Evolutionary conservation across 2,329 filamentous ascomycete species (phyloP).

Genomic region (Colletotrichum tropicicola): DNA sequence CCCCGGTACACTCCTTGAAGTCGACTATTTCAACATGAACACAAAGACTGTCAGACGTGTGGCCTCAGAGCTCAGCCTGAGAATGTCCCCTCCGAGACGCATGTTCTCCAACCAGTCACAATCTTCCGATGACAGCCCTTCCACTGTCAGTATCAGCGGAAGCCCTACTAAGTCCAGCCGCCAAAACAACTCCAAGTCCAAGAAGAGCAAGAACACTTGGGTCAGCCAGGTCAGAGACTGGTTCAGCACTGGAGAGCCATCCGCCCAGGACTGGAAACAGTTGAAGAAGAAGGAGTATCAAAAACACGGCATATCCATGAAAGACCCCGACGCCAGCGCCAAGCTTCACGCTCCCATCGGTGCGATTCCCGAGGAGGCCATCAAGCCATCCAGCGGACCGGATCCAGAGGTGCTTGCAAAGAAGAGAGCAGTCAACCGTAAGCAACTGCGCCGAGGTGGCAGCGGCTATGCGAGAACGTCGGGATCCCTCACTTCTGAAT

Average conservation of each 20-base stretch:
- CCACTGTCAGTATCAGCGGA: constrained; percentile 31
- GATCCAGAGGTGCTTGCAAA: constrained; percentile 54
- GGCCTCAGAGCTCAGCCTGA: constrained; percentile 23
- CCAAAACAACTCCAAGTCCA: constrained; percentile 36
- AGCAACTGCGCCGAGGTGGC: constrained; percentile 38
- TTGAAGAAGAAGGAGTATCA: constrained; percentile 53
- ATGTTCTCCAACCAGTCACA: constrained; percentile 27
- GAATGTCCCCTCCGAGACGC: constrained; percentile 20
- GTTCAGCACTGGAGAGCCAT: constrained; percentile 59
- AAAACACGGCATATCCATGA: constrained; percentile 52
- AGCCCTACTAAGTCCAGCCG: constrained; percentile 16
- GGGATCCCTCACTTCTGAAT: constrained; percentile 46
- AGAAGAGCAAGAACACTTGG: constrained; percentile 46
- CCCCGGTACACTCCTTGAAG: constrained; percentile 9
- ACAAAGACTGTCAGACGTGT: constrained; percentile 8
- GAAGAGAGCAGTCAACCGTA: constrained; percentile 43
- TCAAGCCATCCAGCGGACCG: constrained; percentile 55
- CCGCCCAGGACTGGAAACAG: constrained; percentile 55
- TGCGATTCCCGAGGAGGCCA: constrained; percentile 53
- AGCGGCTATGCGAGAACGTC: constrained; percentile 35
- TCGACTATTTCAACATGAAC: constrained; percentile 2
- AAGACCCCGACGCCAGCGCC: constrained; percentile 52
- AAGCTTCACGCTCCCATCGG: constrained; percentile 58
- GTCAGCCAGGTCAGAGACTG: constrained; percentile 56
- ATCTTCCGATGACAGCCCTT: constrained; percentile 35